phyloP scores from a whole-genome alignment of 106 monocot species.

The Dendrobium catenatum region DNA sequence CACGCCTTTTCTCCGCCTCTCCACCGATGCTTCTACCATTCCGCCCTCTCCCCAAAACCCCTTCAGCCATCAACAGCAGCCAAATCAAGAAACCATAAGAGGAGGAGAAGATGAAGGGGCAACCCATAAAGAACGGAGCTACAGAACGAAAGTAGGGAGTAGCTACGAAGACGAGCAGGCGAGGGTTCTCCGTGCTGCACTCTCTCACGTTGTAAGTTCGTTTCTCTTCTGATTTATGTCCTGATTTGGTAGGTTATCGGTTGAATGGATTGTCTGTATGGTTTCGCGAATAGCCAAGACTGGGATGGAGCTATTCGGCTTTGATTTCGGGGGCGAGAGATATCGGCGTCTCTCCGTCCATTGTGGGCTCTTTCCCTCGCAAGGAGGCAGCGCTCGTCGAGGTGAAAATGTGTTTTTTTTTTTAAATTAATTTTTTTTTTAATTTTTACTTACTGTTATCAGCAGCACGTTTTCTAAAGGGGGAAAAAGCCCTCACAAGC shows the following conservation, averaged over 20 bases:
- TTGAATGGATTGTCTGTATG: not conserved
- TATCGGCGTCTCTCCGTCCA: conserved; percentile 73
- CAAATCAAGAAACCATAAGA: not conserved
- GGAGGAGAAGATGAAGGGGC: not conserved
- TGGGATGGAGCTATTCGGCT: conserved; percentile 66
- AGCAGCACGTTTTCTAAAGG: not conserved
- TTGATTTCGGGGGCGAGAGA: conserved; percentile 83
- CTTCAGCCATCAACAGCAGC: conserved; percentile 1
- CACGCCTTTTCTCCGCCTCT: not conserved
- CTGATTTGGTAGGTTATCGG: not conserved
- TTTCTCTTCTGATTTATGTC: not conserved
- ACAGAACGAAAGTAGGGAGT: not conserved
- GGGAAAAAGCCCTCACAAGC: not conserved
- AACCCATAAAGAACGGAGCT: not conserved
- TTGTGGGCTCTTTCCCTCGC: conserved; percentile 65
- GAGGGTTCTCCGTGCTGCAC: conserved; percentile 59
- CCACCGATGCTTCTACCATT: conserved; percentile 2
- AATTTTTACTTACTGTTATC: too few relatives aligned
- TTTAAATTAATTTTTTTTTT: not conserved
- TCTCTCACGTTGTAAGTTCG: conserved; percentile 54
- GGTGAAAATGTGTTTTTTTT: not conserved
- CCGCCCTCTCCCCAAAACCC: not conserved
- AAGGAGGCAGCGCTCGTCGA: conserved; percentile 34
- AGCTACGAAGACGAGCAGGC: conserved; percentile 64
- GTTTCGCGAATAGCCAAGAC: conserved; percentile 24